Base-by-base conservation (phyloP, 805 yeast genomes). In the Zygosaccharomyces lentus region DNA sequence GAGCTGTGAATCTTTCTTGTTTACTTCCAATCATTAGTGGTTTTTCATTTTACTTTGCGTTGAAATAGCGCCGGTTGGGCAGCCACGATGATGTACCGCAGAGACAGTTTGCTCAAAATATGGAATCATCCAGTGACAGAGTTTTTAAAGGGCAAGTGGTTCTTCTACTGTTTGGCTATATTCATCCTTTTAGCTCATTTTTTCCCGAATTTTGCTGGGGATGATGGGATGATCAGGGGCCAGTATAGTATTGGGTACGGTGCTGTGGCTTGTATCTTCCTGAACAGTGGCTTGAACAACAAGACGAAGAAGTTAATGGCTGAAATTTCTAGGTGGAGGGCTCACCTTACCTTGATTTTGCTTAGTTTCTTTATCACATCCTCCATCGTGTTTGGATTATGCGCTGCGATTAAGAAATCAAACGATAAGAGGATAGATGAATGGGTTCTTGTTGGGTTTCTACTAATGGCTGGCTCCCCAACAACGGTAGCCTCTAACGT, bases 401-500 rank as follows among this genome's bases (percentile, higher is more conserved):
- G 82, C 34, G 66, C 75, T 45, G 95, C 85, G 0, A 80, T 87
- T 24, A 74, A 75, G 51, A 70, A 70, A 3, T 78, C 93, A 0
- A 49, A 76, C 49, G 74, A 85, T 58, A 63, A 68, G 1, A 61
- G 69, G n/a, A 85, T 88, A 30, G 82, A 81, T 54, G 73, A 77
- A 27, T 87, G 93, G 87, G 75, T 87, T 54, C 68, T 89, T 17
- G 84, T 84, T 10, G 96, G 96, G 0, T 65, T 89, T 48, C 77
- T 89, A 15, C 84, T 87, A 37, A 85, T 96, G 2, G 86, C 87
- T 25, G 77, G 91, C 9, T 86, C 95, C 63, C 96, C 96, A 24
- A 89, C 96, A 7, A 89, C 96, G 0, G 95, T 89, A 15, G 80
- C 90, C 0, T 87, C 96, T 1, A 89, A 89, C 61, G 96, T 89